Percentiles rank a stretch among this genome's conserved stretches.
Evolutionary conservation across 169 alveolate genomes (phyloP).

Genomic region (Plasmodium gaboni): DNA sequence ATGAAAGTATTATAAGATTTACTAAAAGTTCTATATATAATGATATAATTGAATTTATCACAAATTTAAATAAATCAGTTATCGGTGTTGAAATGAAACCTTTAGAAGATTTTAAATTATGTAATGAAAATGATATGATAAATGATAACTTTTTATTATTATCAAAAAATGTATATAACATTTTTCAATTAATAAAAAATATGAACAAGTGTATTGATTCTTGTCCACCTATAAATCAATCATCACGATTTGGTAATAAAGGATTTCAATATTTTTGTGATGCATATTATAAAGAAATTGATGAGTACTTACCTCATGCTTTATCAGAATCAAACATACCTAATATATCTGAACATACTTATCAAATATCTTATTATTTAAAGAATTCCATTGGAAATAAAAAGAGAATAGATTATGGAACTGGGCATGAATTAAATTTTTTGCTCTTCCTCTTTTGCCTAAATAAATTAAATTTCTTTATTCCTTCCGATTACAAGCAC

Average conservation of each 20-base stretch:
- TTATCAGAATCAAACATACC: constrained; percentile 53
- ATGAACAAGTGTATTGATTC: constrained; percentile 78
- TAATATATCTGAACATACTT: constrained; percentile 81
- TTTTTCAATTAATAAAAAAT: constrained; percentile 19
- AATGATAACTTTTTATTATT: constrained; percentile 17
- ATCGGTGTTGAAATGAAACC: constrained; percentile 63
- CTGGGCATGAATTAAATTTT: constrained; percentile 96
- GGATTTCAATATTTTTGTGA: constrained; percentile 90
- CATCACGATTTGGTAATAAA: constrained; percentile 94
- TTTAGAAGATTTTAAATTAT: constrained; percentile 11
- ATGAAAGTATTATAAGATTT: constrained; percentile 44
- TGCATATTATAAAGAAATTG: constrained; percentile 61
- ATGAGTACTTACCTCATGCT: constrained; percentile 21
- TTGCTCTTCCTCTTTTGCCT: constrained; percentile 88
- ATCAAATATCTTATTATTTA: constrained; percentile 79
- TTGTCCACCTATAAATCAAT: constrained; percentile 90
- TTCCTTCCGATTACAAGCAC: constrained; percentile 63
- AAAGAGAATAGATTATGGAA: constrained; percentile 97
- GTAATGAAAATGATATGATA: neutral
- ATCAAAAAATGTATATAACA: constrained; percentile 46
- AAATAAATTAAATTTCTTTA: constrained; percentile 59
- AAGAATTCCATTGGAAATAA: constrained; percentile 95
- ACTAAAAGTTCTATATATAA: constrained; percentile 26
- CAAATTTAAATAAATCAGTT: constrained; percentile 42
- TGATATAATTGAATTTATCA: constrained; percentile 37